These are phyloP conservation scores for Triangularia setosa DNA, from an alignment of 2,329 filamentous ascomycete genomes.

Conservation along the genomic window DNA sequence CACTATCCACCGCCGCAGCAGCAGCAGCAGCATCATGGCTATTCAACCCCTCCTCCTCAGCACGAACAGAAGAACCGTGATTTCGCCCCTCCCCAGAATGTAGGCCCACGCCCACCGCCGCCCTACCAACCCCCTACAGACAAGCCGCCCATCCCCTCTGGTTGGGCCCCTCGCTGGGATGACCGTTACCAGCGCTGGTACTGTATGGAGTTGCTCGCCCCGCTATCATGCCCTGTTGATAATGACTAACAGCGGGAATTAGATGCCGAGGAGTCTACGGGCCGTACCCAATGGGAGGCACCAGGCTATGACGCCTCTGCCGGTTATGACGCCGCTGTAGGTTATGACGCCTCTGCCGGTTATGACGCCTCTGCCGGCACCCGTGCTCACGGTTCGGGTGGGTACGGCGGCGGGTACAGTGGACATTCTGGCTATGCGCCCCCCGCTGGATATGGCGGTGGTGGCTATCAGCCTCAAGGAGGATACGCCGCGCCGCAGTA, in stretches of 20 bases:
- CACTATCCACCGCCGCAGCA: slow-evolving; percentile 9
- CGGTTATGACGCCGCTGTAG: slow-evolving; percentile 25
- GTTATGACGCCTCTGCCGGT: slow-evolving; percentile 27
- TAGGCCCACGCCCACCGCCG: slow-evolving; percentile 22
- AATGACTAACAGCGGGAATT: background rate
- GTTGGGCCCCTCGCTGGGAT: slow-evolving; percentile 56
- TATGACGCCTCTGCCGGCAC: slow-evolving; percentile 19
- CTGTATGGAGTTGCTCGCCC: slow-evolving; percentile 30
- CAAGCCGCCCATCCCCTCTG: slow-evolving; percentile 45
- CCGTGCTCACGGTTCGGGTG: slow-evolving; percentile 11
- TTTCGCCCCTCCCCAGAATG: slow-evolving; percentile 13
- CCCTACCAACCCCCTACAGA: slow-evolving; percentile 29
- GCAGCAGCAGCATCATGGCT: background rate
- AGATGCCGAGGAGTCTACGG: slow-evolving; percentile 50
- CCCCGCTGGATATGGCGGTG: slow-evolving; percentile 3
- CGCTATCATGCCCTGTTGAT: background rate
- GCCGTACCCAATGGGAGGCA: slow-evolving; percentile 54
- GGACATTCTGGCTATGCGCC: background rate
- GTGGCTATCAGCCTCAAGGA: slow-evolving; percentile 7
- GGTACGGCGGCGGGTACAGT: slow-evolving; percentile 1
- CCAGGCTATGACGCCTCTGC: slow-evolving; percentile 29
- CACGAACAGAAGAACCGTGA: slow-evolving; percentile 1
- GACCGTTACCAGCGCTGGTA: slow-evolving; percentile 51
- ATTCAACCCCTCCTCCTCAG: slow-evolving; percentile 8
- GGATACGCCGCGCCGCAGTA: background rate